Evolutionary conservation across 139 green algal species (phyloP).

Genomic region (Chlorella sp.): DNA sequence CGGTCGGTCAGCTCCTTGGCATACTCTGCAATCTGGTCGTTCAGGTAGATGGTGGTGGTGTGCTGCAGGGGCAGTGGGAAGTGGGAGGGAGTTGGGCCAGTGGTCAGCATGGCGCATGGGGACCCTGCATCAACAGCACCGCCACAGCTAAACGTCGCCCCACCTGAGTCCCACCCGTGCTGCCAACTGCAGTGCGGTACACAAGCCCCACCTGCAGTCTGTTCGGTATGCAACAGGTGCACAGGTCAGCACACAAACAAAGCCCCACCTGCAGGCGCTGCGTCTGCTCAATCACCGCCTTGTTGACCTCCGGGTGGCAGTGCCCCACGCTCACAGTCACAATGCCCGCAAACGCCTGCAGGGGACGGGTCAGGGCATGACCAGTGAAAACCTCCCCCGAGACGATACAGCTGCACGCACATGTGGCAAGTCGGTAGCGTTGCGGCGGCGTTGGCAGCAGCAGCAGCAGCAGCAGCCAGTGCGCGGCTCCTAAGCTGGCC

Average conservation of each 20-base stretch:
- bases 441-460: no score
- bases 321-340: conserved; percentile 96
- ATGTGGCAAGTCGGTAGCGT: no score
- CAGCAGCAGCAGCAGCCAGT: neutral
- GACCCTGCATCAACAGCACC: no score
- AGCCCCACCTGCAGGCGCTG: conserved; percentile 37
- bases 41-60: conserved; percentile 90
- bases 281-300: conserved; percentile 57
- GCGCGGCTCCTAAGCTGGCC: neutral
- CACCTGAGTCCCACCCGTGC: no score
- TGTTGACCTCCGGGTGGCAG: conserved; percentile 76
- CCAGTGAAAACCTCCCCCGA: no score
- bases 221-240: no score
- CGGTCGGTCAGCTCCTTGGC: conserved; percentile 67
- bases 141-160: no score
- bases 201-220: no score
- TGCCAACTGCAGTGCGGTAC: no score
- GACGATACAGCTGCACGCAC: no score
- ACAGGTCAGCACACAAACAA: neutral
- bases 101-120: no score
- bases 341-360: conserved; percentile 95
- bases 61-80: conserved; percentile 49
- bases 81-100: neutral
- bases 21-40: conserved; percentile 69
- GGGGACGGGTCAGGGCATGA: neutral